A percentile compares a stretch with the other conserved stretches of the same genome.
phyloP scores from a whole-genome alignment of 2,329 filamentous ascomycete species.

The Nectriaceae sp. region DNA sequence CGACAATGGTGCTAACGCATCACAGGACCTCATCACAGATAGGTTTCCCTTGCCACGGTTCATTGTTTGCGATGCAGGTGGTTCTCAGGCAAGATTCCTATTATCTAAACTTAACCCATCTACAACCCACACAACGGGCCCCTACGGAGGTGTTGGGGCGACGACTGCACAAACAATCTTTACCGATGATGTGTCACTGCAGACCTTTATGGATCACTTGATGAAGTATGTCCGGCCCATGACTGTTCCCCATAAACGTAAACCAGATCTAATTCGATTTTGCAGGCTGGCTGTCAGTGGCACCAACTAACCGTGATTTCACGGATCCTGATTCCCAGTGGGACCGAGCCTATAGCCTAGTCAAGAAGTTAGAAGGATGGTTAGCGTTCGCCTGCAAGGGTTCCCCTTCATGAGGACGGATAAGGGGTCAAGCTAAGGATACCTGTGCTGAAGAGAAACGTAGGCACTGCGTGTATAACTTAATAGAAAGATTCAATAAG shows the following conservation, averaged over 20 bases:
- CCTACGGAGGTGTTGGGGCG: conserved; percentile 82
- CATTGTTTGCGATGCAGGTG: conserved; percentile 98
- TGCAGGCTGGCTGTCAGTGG: conserved; percentile 62
- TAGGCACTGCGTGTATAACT: too few relatives aligned
- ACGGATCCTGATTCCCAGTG: too few relatives aligned
- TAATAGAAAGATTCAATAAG: too few relatives aligned
- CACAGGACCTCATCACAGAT: conserved; percentile 90
- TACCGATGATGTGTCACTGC: conserved; percentile 95
- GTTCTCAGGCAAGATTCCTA: conserved; percentile 95
- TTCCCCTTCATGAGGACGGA: too few relatives aligned
- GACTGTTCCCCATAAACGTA: not conserved
- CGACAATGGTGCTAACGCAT: conserved; percentile 23
- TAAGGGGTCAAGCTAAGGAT: too few relatives aligned
- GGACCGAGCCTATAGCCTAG: not conserved
- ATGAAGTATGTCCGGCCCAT: conserved; percentile 77
- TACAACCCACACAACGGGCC: conserved; percentile 91
- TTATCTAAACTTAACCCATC: conserved; percentile 96
- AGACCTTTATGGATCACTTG: conserved; percentile 99
- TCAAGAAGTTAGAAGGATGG: too few relatives aligned
- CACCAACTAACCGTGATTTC: conserved; percentile 59
- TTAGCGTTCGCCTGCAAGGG: too few relatives aligned
- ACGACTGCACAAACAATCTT: conserved; percentile 97
- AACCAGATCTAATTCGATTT: conserved; percentile 16
- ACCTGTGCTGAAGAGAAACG: too few relatives aligned
- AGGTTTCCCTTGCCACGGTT: conserved; percentile 98